These are phyloP conservation scores for Pichia sp. DNA, from an alignment of 1,139 yeast genomes.

Conservation along the genomic window DNA sequence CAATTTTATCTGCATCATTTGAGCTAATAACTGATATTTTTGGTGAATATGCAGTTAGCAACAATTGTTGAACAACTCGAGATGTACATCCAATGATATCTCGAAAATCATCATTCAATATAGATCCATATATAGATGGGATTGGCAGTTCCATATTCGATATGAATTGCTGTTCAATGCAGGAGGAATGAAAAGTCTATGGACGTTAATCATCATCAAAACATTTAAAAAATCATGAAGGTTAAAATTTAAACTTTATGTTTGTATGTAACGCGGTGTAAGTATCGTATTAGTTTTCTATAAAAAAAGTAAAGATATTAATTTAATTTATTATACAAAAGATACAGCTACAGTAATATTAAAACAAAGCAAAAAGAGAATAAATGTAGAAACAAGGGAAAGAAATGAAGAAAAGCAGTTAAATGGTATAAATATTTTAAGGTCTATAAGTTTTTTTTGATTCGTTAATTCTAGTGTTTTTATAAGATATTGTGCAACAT, in stretches of 20 bases:
- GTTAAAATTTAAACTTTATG: neutral
- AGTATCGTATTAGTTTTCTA: too few species aligned
- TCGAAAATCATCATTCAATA: slow-evolving; percentile 1
- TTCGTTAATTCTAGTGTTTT: neutral
- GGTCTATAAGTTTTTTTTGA: neutral
- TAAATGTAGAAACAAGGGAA: neutral
- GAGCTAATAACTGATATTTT: slow-evolving; percentile 14
- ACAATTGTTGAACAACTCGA: slow-evolving; percentile 22
- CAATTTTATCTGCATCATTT: slow-evolving; percentile 12
- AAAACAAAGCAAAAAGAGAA: neutral
- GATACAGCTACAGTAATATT: neutral
- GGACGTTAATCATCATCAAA: neutral
- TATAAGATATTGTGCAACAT: neutral
- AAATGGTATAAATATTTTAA: neutral
- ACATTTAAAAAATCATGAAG: neutral
- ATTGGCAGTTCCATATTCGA: slow-evolving; percentile 16
- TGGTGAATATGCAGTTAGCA: slow-evolving; percentile 19
- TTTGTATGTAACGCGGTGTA: neutral
- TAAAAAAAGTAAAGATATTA: neutral
- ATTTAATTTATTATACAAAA: neutral
- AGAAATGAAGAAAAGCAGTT: neutral
- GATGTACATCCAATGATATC: slow-evolving; percentile 28
- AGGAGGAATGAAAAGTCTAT: neutral
- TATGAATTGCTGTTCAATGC: slow-evolving; percentile 6
- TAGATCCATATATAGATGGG: slow-evolving; percentile 14